A percentile compares a stretch with the other conserved stretches of the same genome.
Evolutionary conservation across 495 filamentous ascomycete genomes (phyloP).

Genomic region (Hypoxylon intermedium): DNA sequence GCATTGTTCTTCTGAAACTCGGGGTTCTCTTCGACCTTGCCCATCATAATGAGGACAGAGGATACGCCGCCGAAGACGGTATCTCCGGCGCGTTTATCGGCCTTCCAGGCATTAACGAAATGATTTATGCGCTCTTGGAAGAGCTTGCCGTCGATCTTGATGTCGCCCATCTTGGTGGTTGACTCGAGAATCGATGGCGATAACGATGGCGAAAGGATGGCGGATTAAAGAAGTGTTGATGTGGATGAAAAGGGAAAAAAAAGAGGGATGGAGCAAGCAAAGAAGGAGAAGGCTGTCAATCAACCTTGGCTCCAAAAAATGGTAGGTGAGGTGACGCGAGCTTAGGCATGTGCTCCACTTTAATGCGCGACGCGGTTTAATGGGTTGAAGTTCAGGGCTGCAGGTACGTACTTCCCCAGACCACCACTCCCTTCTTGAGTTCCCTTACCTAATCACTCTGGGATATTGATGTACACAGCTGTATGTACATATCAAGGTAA

Average conservation of each 20-base stretch:
- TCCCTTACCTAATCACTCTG: too few relatives aligned
- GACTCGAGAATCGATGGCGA: conserved; percentile 28
- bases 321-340: conserved; percentile 4
- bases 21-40: conserved; percentile 86
- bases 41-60: conserved; percentile 88
- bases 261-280: conserved; percentile 19
- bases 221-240: conserved; percentile 13
- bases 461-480: neutral
- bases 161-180: conserved; percentile 61
- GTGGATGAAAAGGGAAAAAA: conserved; percentile 36
- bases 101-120: conserved; percentile 90
- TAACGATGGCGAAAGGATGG: conserved; percentile 23
- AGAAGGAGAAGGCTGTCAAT: conserved; percentile 4
- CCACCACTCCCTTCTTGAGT: too few relatives aligned
- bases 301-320: conserved; percentile 2
- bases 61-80: conserved; percentile 81
- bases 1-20: conserved; percentile 93
- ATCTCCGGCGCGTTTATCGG: conserved; percentile 84
- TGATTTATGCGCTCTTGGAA: conserved; percentile 92
- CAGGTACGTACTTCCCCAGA: conserved; percentile 6
- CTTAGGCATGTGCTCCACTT: conserved; percentile 14
- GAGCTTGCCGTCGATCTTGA: conserved; percentile 87
- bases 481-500: neutral
- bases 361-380: conserved; percentile 41
- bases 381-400: neutral